Base-by-base conservation (phyloP, 805 yeast species). In the Metschnikowia shivogae region DNA sequence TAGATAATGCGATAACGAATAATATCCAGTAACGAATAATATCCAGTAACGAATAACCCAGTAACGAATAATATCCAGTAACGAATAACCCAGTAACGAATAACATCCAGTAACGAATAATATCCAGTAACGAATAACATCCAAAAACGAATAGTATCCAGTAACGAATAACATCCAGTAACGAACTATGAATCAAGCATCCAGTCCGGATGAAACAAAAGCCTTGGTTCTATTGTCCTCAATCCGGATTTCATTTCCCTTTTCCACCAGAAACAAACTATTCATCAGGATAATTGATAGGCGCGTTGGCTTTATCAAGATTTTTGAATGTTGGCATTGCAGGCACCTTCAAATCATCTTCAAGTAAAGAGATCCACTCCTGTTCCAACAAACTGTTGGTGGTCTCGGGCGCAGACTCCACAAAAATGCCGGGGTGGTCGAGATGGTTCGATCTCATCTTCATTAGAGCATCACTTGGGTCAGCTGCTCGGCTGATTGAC, bases 241-340 rank as follows among this genome's bases (percentile, higher is more conserved):
- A 17, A 17, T 17, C 17, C 17, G 17, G 17, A 17, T 17, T 17
- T 17, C 17, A 17, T 17, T 17, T 17, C 17, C 17, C 17, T 17
- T 17, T 17, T 17, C 17, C 17, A 17, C 17, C 17, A 17, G 17
- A 17, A 17, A 29, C 13, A 13, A 13, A 11, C 32, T 43, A 48
- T 14, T 50, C 39, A 67, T 66, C 52, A 11, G 52, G 52, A 50
- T 74, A 77, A 30, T 67, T 70, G 1, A 77, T 65, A 10, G 76
- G 66, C 17, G 68, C 64, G 43, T 68, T 67, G 5, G 86, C 84
- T 58, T 78, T 81, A 52, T 85, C 90, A 7, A 82, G 80, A 56
- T 81, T 80, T 50, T 73, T 77, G 59, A 82, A 82, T 4, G 72
- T 66, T 1, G 90, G 92, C 19, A 81, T 55, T 2, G 60, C 52